Evolutionary conservation across 2,329 filamentous ascomycete species (phyloP).

Genomic region (Beauveria varroae): DNA sequence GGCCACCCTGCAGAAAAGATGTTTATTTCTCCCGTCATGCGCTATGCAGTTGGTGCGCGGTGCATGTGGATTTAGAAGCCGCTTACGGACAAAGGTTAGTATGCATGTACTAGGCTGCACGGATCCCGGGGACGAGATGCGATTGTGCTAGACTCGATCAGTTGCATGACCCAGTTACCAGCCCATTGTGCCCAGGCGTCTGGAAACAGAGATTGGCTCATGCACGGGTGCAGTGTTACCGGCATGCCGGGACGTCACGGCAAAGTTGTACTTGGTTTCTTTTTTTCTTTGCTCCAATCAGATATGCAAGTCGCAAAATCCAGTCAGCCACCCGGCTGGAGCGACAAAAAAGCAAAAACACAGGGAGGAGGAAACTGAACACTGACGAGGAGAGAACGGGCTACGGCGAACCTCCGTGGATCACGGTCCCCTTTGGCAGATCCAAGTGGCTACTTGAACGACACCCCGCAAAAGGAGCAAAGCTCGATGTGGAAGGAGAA

Average conservation of each 20-base stretch:
- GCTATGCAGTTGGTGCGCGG: not conserved
- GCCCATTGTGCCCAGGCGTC: not conserved
- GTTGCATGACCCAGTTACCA: not conserved
- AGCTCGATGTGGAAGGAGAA: not conserved
- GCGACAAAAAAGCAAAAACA: not conserved
- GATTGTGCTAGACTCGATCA: conserved; percentile 6
- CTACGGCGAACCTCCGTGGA: no score
- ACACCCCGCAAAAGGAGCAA: no score
- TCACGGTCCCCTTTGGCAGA: no score
- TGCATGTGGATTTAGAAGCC: not conserved
- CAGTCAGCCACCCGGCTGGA: no score
- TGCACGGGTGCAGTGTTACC: not conserved
- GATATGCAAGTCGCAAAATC: not conserved
- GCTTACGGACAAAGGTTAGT: not conserved
- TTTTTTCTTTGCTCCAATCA: not conserved
- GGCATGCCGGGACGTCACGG: not conserved
- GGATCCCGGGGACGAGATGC: conserved; percentile 1
- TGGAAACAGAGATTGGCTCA: not conserved
- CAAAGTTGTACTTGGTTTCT: no score
- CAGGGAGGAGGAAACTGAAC: not conserved
- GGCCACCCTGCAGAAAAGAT: not conserved
- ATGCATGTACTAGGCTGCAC: not conserved
- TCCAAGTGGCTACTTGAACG: no score
- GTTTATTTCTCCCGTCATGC: not conserved
- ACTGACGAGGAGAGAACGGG: not conserved